These are phyloP conservation scores for Beauveria rudraprayagi DNA, from an alignment of 2,329 filamentous ascomycete species.

Conservation along the genomic window DNA sequence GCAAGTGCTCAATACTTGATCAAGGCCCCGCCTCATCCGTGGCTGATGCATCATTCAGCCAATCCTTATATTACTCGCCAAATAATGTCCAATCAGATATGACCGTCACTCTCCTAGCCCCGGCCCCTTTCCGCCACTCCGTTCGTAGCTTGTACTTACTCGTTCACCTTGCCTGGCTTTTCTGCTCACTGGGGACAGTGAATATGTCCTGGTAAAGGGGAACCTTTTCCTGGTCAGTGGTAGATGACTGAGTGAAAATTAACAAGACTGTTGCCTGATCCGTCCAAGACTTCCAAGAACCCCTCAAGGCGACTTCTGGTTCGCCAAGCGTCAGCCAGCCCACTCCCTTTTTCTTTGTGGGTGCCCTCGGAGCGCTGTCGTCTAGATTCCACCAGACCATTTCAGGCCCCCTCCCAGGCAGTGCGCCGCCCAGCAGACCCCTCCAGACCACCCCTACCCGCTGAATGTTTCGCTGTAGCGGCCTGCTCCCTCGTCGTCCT, in stretches of 20 bases:
- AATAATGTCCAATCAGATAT: not conserved
- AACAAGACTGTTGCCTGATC: not conserved
- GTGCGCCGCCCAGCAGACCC: not conserved
- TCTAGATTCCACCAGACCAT: not conserved
- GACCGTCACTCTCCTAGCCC: not conserved
- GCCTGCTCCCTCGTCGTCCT: not conserved
- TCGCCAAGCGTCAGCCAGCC: not conserved
- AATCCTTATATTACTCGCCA: not conserved
- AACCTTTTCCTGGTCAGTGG: not conserved
- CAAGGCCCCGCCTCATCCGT: not conserved
- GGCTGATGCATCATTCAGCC: not conserved
- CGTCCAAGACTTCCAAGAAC: not conserved
- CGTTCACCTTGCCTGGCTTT: not conserved
- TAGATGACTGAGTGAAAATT: not conserved
- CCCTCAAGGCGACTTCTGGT: not conserved
- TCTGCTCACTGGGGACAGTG: not conserved
- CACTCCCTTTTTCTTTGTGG: not conserved
- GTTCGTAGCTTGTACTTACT: not conserved
- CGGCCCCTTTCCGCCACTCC: not conserved
- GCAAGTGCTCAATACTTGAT: not conserved
- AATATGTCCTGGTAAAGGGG: no score
- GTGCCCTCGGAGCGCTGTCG: not conserved
- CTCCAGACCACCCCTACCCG: not conserved
- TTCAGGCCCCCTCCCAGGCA: not conserved
- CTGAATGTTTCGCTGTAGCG: no score